A percentile compares a stretch with the other conserved stretches of the same genome.
These are phyloP conservation scores for Ophiostoma australiae DNA, from an alignment of 2,329 filamentous ascomycete genomes.

Conservation along the genomic window DNA sequence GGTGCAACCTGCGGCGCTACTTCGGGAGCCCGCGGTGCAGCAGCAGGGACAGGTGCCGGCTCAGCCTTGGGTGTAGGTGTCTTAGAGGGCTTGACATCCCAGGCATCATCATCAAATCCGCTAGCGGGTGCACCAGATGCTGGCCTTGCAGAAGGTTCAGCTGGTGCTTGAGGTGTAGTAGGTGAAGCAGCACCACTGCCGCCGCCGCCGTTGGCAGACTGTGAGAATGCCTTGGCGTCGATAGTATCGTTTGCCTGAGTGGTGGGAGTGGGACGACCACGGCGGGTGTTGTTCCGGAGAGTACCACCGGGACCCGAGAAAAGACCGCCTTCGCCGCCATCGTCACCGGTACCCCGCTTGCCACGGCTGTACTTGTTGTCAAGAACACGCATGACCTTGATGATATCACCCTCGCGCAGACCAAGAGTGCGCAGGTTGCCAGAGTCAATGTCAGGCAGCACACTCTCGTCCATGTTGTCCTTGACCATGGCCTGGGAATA, in stretches of 20 bases:
- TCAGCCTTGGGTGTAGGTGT: conserved; percentile 34
- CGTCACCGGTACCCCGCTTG: conserved; percentile 53
- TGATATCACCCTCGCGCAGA: conserved; percentile 92
- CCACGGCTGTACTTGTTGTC: conserved; percentile 74
- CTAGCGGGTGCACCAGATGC: conserved; percentile 27
- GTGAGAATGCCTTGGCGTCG: conserved; percentile 78
- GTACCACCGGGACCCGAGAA: conserved; percentile 92
- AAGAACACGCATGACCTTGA: conserved; percentile 86
- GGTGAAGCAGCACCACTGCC: conserved; percentile 27
- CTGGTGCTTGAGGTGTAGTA: background rate
- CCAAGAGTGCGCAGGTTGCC: conserved; percentile 79
- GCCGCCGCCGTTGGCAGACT: conserved; percentile 34
- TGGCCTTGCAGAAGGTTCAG: conserved; percentile 15
- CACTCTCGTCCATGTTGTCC: conserved; percentile 94
- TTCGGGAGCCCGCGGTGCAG: conserved; percentile 39
- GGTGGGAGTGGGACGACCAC: conserved; percentile 81
- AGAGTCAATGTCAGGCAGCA: conserved; percentile 83
- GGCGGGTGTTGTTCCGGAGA: conserved; percentile 89
- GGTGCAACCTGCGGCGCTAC: conserved; percentile 35
- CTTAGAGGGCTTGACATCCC: conserved; percentile 79
- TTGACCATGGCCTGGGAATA: conserved; percentile 84
- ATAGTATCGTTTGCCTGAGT: conserved; percentile 80
- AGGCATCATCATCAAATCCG: conserved; percentile 94
- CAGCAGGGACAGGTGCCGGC: conserved; percentile 36
- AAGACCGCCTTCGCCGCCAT: conserved; percentile 59